Evolutionary conservation across 305 asterid genomes (phyloP).

Genomic region (Solanum hybrid): DNA sequence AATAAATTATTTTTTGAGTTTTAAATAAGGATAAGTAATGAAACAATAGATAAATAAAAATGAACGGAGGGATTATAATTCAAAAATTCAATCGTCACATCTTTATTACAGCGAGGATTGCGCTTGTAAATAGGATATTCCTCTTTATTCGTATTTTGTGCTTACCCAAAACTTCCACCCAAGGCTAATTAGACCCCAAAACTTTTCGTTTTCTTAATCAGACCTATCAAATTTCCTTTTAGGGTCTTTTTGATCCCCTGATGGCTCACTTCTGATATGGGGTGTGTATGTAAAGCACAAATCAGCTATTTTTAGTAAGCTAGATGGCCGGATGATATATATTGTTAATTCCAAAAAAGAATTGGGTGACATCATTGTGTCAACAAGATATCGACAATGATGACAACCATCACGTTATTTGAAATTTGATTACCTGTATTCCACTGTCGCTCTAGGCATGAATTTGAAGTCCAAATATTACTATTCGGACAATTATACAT

Average conservation of each 20-base stretch:
- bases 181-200: not conserved
- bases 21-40: not conserved
- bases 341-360: not conserved
- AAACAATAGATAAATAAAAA: not conserved
- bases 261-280: not conserved
- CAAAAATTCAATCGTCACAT: not conserved
- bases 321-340: not conserved
- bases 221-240: not conserved
- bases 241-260: not conserved
- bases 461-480: not conserved
- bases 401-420: not conserved
- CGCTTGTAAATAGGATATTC: not conserved
- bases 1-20: no score
- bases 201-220: not conserved
- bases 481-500: not conserved
- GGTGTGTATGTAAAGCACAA: not conserved
- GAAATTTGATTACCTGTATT: not conserved
- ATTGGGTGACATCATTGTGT: not conserved
- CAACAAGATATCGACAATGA: not conserved
- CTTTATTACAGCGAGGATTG: not conserved
- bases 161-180: not conserved
- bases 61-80: not conserved
- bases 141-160: not conserved
- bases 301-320: not conserved
- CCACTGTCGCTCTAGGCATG: not conserved